Percentiles rank a stretch among this genome's conserved stretches.
Evolutionary conservation across 2,329 filamentous ascomycete genomes (phyloP).

Genomic region (Fusarium brachygibbosum): DNA sequence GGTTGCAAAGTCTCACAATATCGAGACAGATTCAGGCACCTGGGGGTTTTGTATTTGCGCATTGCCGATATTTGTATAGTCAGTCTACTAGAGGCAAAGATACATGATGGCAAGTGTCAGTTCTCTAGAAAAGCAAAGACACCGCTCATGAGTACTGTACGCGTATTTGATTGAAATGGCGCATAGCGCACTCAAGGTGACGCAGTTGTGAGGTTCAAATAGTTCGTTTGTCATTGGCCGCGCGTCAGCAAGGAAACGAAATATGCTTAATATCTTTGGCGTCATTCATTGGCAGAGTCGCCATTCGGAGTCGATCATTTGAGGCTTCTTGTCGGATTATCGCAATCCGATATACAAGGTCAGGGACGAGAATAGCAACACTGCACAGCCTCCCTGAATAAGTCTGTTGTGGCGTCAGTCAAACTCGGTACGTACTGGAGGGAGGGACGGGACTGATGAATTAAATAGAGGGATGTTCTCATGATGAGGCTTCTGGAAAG

Average conservation of each 20-base stretch:
- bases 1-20: constrained; percentile 3
- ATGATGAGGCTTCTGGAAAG: neutral
- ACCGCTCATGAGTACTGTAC: neutral
- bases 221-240: constrained; percentile 30
- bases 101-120: constrained; percentile 3
- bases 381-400: constrained; percentile 42
- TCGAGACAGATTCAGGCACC: constrained; percentile 4
- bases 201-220: constrained; percentile 37
- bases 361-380: constrained; percentile 34
- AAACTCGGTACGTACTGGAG: constrained; percentile 15
- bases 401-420: constrained; percentile 41
- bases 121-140: neutral
- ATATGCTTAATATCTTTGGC: neutral
- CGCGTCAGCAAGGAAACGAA: constrained; percentile 20
- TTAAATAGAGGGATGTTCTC: constrained; percentile 9
- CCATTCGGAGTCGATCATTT: constrained; percentile 18
- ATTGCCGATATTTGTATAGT: neutral
- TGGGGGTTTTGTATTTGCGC: constrained; percentile 7
- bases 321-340: constrained; percentile 21
- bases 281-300: constrained; percentile 29
- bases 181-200: constrained; percentile 17
- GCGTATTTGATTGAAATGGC: neutral
- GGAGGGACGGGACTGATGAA: neutral
- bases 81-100: constrained; percentile 10
- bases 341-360: constrained; percentile 21